Evolutionary conservation across 1,139 yeast species (phyloP).

Genomic region (Casaregolazyma suthepensis): DNA sequence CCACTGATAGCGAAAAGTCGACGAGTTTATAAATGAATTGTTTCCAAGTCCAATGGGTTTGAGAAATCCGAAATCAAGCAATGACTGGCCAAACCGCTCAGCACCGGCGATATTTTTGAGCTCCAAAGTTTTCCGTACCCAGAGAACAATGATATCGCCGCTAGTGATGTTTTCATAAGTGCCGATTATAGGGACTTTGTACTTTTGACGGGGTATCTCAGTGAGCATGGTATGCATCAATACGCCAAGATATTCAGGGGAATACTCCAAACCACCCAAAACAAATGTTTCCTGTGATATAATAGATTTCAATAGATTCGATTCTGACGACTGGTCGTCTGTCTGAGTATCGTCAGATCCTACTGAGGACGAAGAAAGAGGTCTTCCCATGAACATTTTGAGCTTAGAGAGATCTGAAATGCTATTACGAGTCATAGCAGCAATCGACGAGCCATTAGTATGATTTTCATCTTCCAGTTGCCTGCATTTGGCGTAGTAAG

Average conservation of each 20-base stretch:
- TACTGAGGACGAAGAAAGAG: neutral
- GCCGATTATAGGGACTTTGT: conserved; percentile 51
- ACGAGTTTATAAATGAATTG: conserved; percentile 60
- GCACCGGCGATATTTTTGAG: conserved; percentile 50
- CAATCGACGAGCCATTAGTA: neutral
- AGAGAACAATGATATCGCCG: conserved; percentile 54
- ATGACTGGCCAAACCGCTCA: conserved; percentile 69
- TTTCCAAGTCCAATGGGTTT: conserved; percentile 49
- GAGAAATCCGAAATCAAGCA: conserved; percentile 55
- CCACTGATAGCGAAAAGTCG: conserved; percentile 72
- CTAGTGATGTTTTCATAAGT: conserved; percentile 54
- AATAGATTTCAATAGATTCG: neutral
- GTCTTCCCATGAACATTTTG: conserved; percentile 3
- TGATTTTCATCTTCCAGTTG: conserved; percentile 41
- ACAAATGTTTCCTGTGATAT: conserved; percentile 12
- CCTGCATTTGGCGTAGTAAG: conserved; percentile 68
- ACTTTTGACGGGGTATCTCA: conserved; percentile 38
- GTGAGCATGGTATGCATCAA: conserved; percentile 38
- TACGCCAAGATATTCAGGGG: conserved; percentile 16
- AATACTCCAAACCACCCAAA: conserved; percentile 26
- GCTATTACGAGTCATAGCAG: neutral
- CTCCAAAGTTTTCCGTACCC: conserved; percentile 42
- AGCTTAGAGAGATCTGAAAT: conserved; percentile 3
- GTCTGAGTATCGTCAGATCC: conserved; percentile 2
- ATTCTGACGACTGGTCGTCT: conserved; percentile 1